A percentile compares a stretch with the other conserved stretches of the same genome.
These are phyloP conservation scores for Suillus placidus DNA, from an alignment of 768 basidiomycete species.

Conservation along the genomic window DNA sequence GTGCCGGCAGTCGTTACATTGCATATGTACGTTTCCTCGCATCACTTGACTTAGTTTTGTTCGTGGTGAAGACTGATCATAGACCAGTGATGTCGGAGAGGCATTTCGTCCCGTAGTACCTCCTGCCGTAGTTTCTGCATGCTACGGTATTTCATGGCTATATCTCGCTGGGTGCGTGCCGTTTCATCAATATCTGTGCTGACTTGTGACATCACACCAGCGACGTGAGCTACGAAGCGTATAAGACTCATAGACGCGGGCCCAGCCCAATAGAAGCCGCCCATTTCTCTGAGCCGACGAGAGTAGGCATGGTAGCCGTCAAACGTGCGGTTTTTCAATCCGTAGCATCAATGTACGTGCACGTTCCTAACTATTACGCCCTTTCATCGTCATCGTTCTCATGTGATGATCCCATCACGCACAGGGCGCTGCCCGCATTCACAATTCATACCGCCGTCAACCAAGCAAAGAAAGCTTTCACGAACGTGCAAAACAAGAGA, in stretches of 20 bases:
- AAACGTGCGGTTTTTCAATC: slow-evolving; percentile 82
- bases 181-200: not conserved
- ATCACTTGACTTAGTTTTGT: not conserved
- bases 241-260: slow-evolving; percentile 71
- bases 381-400: slow-evolving; percentile 3
- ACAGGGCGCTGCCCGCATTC: slow-evolving; percentile 79
- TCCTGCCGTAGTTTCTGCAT: slow-evolving; percentile 70
- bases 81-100: slow-evolving; percentile 85
- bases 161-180: slow-evolving; percentile 66
- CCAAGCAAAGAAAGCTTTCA: slow-evolving; percentile 70
- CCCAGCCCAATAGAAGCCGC: slow-evolving; percentile 69
- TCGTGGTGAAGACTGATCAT: slow-evolving; percentile 23
- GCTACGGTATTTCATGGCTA: slow-evolving; percentile 81
- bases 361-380: slow-evolving; percentile 13
- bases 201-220: slow-evolving; percentile 25
- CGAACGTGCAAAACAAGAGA: slow-evolving; percentile 55
- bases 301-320: slow-evolving; percentile 68
- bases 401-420: slow-evolving; percentile 4
- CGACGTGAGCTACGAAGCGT: slow-evolving; percentile 81
- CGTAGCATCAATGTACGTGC: slow-evolving; percentile 74
- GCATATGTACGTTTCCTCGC: slow-evolving; percentile 60
- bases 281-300: slow-evolving; percentile 69
- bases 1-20: slow-evolving; percentile 70
- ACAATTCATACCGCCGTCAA: slow-evolving; percentile 85
- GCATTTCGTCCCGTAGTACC: slow-evolving; percentile 80